Base-by-base conservation (phyloP, 768 basidiomycete species). In the Nidularia sp. region DNA sequence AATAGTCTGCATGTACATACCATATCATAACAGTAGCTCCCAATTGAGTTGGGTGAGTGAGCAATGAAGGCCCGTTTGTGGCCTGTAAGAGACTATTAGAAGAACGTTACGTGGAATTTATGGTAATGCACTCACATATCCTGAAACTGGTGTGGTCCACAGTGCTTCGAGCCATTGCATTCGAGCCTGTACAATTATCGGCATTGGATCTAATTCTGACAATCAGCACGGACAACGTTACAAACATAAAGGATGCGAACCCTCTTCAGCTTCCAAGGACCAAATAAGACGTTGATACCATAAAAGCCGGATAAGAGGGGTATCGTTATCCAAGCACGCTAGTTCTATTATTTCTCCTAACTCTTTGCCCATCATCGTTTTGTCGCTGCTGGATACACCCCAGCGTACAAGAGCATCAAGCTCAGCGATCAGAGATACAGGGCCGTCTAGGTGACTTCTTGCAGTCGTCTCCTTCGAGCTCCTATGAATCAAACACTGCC, bases 271-370 rank as follows among this genome's bases (percentile, higher is more conserved):
- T 31, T 76, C 71, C 15, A 64, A 53, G 6, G 68, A 54, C 86
- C 85, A 87, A 32, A 76, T 39, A n/a, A 82, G 63, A 55, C 84
- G 84, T 55, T 81, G 81, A 58, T 84, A 83, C 0, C 73, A 62
- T 9, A 77, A 66, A 34, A 86, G 64, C 51, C 75, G 78, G 22
- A 66, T 54, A 7, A 88, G 60, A 3, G 80, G 61, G 32, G 12
- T 31, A 7, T 56, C 48, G 5, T 63, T 62, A 36, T 68, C 63
- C 7, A 67, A 60, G 34, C 71, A 70, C 29, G 74, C 71, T 7
- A 72, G 50, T 22, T 68, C 60, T 35, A 81, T 63, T 34, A 85
- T 65, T 15, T 69, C 66, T 31, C 70, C 64, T 36, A 63, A 48
- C 8, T 12, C 12, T 48, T 25, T 29, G 29, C 25, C 13, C 47